Base-by-base conservation (phyloP, 106 monocot genomes). In the Platanthera zijinensis region DNA sequence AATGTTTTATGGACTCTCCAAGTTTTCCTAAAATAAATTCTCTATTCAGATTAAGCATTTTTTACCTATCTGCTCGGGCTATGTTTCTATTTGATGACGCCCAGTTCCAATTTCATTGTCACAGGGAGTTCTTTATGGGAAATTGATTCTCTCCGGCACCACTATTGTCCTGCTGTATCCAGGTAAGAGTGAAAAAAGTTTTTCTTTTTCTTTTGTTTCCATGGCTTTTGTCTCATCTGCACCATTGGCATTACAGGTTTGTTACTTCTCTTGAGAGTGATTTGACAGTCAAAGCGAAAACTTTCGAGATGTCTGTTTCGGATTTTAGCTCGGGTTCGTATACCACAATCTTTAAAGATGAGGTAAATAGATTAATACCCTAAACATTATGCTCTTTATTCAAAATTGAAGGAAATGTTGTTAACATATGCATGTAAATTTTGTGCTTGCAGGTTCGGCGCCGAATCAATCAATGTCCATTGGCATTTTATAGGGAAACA, bases 81-180 rank as follows among this genome's bases (percentile, higher is more conserved):
- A 59, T 7, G 15, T 19, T n/a, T 10, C 63, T 15, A 7, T 18
- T 3, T 22, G 19, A 54, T 69, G 19, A 54, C 59, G 49, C 3
- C 15, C 48, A 14, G 18, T 75, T 54, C 21, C 1, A 14, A 81
- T 68, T n/a, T 73, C 21, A 51, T 25, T 63, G 75, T 59, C 47
- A 50, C 86, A 96, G 96, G 88, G 87, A 96, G 96, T 75, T 96
- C 93, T 56, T 78, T 96, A 74, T 96, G 93, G 93, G 96, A 96
- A 89, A 87, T 96, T 74, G 90, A 91, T 39, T 86, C 93, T 47
- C 90, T 96, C 11, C 89, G 89, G 45, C 85, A 88, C 81, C 96
- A 96, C 84, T 91, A 93, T 70, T 93, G 93, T 51, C 96, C 96
- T 19, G 90, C 90, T 18, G 93, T 96, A 45, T 93, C 93, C 7